Evolutionary conservation across 306 rosid species (phyloP), one percentile per base, ranked within the genome.

Genomic region (Prunus kanzakura): DNA sequence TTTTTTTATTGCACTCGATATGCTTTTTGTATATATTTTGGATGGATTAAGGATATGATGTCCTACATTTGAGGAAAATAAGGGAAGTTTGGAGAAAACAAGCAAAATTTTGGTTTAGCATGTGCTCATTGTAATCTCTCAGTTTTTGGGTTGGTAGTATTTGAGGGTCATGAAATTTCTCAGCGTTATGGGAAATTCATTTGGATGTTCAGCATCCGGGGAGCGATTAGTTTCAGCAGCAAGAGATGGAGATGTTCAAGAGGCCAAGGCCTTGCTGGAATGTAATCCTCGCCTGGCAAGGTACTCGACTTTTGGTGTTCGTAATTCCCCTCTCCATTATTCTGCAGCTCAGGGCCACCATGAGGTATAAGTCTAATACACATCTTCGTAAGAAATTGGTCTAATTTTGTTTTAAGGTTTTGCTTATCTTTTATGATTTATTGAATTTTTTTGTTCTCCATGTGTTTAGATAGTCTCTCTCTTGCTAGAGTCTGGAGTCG

Each of bases 311-410:
- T 95, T 95, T 2, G 97, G 99, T 8, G 97, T 95, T 79, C 93
- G 99, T 3, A 95, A 92, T 85, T 95, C 99, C 20, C 99, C 99
- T 1, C 89, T 95, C 75, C 99, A 95, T 81, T 95, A 89, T 78
- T 95, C 99, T 71, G 97, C 99, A 69, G 96, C 99, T 88, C 99
- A 92, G 77, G 99, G 99, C 79, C 99, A 95, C 79, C 93, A 92
- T 61, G 99, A 95, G 99, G 99, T 95, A 85, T 45, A 43, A 43
- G 16, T 16, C 71, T 45, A 15, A 43, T 58, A 4, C 16, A 18
- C 43, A 8, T 57, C 14, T 52, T 78, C 81, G 75, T 47, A 27
- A 78, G 71, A 51, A 6, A 65, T 73, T 29, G 78, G 22, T 67
- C 64, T 76, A 6, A 13, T 55, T 56, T 15, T 49, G 51, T 38